Evolutionary conservation across 129 eudicot species (phyloP), one percentile per base, ranked within the genome.

Genomic region (Apium graveolens): DNA sequence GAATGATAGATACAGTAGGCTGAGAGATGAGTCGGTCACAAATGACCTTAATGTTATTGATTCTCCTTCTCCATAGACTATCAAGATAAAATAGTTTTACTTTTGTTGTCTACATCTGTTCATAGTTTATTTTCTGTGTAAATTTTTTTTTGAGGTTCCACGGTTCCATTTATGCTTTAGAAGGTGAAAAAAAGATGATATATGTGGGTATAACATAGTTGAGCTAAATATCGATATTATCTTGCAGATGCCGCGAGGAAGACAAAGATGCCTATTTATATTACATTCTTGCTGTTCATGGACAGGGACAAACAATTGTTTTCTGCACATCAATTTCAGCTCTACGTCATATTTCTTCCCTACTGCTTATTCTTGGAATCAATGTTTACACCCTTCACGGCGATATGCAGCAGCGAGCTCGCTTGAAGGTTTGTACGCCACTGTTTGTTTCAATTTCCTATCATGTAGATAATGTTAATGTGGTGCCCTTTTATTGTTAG

Each of bases 241-340:
- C 68, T 77, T 88, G 85, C 96, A 95, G 99, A 83, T 95, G 97
- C 84, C 83, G 86, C 45, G 99, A 95, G 85, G 96, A 92, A 81
- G 99, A 95, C 81, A 95, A 95, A 80, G 99, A 95, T 82, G 96
- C 96, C 1, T 92, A 85, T 85, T 85, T 95, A 82, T 95, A 92
- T 85, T 95, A 95, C 80, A 87, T 95, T 24, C 78, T 95, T 80
- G 86, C 89, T 76, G 91, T 92, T 66, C 99, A 95, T 87, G 99
- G 99, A 83, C 91, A 87, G 73, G 96, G 99, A 31, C 97, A 92
- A 29, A 87, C 97, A 72, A 91, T 95, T 70, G 94, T 95, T 55
- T 95, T 92, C 87, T 95, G 99, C 83, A 90, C 99, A 72, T 95
- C 99, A 21, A 92, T 95, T 84, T 92, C 99, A 70, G 99, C 97